These are phyloP conservation scores for Thecaphora thlaspeos DNA, from an alignment of 1,284 basidiomycete genomes.

Conservation along the genomic window DNA sequence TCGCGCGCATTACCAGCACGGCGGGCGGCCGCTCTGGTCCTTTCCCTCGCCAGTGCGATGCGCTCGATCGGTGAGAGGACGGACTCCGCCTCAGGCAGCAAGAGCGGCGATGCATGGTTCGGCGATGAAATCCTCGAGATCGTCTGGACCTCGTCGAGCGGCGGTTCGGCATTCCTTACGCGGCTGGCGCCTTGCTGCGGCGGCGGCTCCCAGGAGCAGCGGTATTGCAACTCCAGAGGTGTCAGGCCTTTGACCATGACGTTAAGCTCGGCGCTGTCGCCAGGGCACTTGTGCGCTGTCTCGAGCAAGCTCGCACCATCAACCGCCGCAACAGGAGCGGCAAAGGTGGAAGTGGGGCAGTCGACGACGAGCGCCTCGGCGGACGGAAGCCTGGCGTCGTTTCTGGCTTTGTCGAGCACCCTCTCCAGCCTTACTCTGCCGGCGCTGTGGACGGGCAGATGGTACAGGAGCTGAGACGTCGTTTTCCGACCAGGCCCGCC, in stretches of 20 bases:
- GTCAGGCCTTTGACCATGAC: conserved; percentile 47
- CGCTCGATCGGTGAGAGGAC: conserved; percentile 22
- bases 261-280: conserved; percentile 38
- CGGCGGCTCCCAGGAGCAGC: conserved; percentile 21
- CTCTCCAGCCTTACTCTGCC: conserved; percentile 48
- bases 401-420: conserved; percentile 48
- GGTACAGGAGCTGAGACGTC: conserved; percentile 32
- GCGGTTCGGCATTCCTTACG: conserved; percentile 1
- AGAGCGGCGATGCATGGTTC: conserved; percentile 31
- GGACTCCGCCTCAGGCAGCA: conserved; percentile 26
- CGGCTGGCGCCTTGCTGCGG: conserved; percentile 3
- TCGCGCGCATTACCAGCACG: conserved; percentile 10
- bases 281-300: conserved; percentile 43
- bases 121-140: conserved; percentile 36
- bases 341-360: conserved; percentile 48
- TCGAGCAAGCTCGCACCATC: conserved; percentile 1
- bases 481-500: background rate
- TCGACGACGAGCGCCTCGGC: conserved; percentile 47
- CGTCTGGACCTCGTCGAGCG: conserved; percentile 7
- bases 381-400: conserved; percentile 39
- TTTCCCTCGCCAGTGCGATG: conserved; percentile 24
- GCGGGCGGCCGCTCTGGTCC: conserved; percentile 20
- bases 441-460: conserved; percentile 37
- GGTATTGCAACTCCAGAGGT: conserved; percentile 48
- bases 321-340: conserved; percentile 5